Conservation (phyloP, 805 yeast genomes). For the Candida suzukii region DNA sequence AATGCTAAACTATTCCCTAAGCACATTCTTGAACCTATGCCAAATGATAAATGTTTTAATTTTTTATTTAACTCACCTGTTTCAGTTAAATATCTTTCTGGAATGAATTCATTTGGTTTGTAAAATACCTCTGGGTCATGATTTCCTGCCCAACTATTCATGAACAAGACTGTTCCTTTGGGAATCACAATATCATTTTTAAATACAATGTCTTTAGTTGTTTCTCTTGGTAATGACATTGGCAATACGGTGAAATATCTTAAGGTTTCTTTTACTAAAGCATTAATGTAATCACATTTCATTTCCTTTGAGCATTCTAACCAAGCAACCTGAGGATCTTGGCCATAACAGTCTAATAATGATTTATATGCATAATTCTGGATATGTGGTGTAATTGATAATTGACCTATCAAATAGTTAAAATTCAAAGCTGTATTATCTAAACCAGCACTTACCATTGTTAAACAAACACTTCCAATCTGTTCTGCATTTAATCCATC, state of each 20-base stretch:
- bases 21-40: slow-evolving; percentile 69
- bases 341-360: slow-evolving; percentile 28
- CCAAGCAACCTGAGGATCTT: slow-evolving; percentile 15
- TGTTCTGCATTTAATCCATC: slow-evolving; percentile 6
- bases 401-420: slow-evolving; percentile 53
- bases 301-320: slow-evolving; percentile 30
- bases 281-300: slow-evolving; percentile 43
- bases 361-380: slow-evolving; percentile 35
- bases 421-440: slow-evolving; percentile 65
- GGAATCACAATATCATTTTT: slow-evolving; percentile 40
- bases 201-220: slow-evolving; percentile 43
- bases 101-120: slow-evolving; percentile 41
- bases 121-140: slow-evolving; percentile 43
- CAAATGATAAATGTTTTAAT: slow-evolving; percentile 48
- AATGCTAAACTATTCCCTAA: slow-evolving; percentile 60
- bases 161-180: slow-evolving; percentile 42
- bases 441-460: slow-evolving; percentile 75
- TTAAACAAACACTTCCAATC: slow-evolving; percentile 52
- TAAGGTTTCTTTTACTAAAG: slow-evolving; percentile 56
- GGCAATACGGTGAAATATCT: slow-evolving; percentile 63
- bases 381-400: slow-evolving; percentile 34
- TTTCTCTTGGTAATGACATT: slow-evolving; percentile 54
- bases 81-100: slow-evolving; percentile 41
- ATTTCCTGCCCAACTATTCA: slow-evolving; percentile 69
- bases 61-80: slow-evolving; percentile 10